phyloP scores from a whole-genome alignment of 108 stramenopile genomes.

The Cyclotella choctawhatcheeana region DNA sequence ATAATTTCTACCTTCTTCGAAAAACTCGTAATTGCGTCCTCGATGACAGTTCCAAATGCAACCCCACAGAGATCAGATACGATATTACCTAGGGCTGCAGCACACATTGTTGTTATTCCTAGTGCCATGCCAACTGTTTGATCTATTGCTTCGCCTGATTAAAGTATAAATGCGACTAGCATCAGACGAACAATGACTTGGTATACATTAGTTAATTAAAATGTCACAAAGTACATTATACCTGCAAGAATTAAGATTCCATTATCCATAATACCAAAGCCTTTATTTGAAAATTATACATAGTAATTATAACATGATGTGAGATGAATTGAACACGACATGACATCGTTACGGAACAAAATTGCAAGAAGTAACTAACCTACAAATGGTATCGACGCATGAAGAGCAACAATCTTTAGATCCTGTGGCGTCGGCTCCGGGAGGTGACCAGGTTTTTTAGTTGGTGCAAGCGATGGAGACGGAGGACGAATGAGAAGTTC shows the following conservation, averaged over 20 bases:
- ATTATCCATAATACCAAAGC: constrained; percentile 97
- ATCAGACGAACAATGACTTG: no score
- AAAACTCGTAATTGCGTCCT: constrained; percentile 57
- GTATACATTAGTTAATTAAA: no score
- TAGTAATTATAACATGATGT: background rate
- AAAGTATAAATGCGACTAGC: background rate
- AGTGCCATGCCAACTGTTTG: constrained; percentile 84
- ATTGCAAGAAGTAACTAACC: constrained; percentile 43
- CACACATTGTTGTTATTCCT: constrained; percentile 95
- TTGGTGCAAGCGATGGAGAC: constrained; percentile 16
- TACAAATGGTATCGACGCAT: constrained; percentile 80
- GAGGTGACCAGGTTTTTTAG: constrained; percentile 1
- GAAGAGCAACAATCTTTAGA: constrained; percentile 65
- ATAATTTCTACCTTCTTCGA: constrained; percentile 21
- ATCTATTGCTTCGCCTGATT: constrained; percentile 93
- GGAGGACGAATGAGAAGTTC: constrained; percentile 20
- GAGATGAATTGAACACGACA: no score
- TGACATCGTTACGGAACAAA: no score
- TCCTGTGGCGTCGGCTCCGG: constrained; percentile 66
- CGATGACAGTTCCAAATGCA: constrained; percentile 84
- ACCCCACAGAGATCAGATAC: constrained; percentile 87
- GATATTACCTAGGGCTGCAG: constrained; percentile 95
- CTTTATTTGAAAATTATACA: background rate
- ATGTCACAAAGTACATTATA: background rate
- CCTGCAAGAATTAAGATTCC: constrained; percentile 88